phyloP scores from a whole-genome alignment of 2,329 filamentous ascomycete species.

The Teratosphaeria pseudoeucalypti region DNA sequence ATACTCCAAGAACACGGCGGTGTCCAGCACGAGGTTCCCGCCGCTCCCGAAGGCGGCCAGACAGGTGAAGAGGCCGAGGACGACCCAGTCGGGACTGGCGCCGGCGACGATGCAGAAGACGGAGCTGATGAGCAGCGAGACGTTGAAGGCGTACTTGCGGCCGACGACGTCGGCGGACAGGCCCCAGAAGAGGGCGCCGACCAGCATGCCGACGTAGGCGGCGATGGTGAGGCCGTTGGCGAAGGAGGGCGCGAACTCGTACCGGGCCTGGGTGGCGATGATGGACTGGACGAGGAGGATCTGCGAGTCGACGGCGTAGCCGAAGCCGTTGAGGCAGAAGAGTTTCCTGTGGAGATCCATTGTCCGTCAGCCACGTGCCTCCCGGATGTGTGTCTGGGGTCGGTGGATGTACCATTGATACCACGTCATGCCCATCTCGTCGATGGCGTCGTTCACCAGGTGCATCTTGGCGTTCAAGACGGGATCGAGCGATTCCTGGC shows the following conservation, averaged over 20 bases:
- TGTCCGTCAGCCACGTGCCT: neutral
- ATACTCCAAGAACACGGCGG: conserved; percentile 49
- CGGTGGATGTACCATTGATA: conserved; percentile 35
- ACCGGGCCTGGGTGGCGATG: conserved; percentile 47
- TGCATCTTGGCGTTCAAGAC: conserved; percentile 42
- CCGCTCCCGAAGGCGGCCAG: conserved; percentile 55
- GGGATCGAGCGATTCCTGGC: conserved; percentile 48
- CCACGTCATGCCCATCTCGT: conserved; percentile 43
- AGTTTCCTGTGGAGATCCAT: conserved; percentile 30
- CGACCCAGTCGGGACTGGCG: conserved; percentile 55
- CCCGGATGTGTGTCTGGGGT: neutral
- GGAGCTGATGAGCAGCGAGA: conserved; percentile 50
- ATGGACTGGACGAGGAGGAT: conserved; percentile 53
- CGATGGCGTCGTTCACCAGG: conserved; percentile 55
- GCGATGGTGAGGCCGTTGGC: conserved; percentile 48
- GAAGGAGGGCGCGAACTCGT: conserved; percentile 49
- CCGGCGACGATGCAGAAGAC: conserved; percentile 55
- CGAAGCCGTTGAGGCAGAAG: conserved; percentile 52
- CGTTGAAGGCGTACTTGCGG: conserved; percentile 51
- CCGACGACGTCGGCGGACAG: conserved; percentile 58
- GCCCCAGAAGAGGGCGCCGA: conserved; percentile 58
- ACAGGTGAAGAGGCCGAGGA: conserved; percentile 53
- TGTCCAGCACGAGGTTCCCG: conserved; percentile 54
- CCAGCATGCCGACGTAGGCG: conserved; percentile 44
- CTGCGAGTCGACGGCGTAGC: conserved; percentile 49